Conservation (phyloP, 1,284 basidiomycete genomes). For the Moesziomyces sp. region DNA sequence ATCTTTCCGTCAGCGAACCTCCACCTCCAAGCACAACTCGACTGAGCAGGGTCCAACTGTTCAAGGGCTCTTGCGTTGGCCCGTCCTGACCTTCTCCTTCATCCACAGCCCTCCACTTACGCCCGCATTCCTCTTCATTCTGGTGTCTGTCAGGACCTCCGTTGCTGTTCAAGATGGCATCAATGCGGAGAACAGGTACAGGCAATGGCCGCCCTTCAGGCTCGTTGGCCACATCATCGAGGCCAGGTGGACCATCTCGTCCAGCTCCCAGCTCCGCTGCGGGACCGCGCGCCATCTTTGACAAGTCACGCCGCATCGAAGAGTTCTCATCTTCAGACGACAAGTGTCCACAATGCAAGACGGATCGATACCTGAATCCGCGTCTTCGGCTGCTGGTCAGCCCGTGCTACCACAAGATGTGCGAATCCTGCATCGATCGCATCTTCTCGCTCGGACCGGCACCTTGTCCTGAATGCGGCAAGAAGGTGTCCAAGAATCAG, state of each 20-base stretch:
- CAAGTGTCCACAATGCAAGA: constrained; percentile 96
- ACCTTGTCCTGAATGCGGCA: constrained; percentile 92
- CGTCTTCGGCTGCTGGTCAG: constrained; percentile 92
- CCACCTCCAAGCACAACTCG: too few relatives aligned
- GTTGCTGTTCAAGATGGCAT: constrained; percentile 11
- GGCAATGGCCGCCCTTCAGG: constrained; percentile 19
- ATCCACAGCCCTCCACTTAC: too few relatives aligned
- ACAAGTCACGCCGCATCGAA: constrained; percentile 56
- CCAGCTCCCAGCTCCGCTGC: constrained; percentile 17
- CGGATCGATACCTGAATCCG: constrained; percentile 93
- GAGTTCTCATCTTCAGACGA: constrained; percentile 71
- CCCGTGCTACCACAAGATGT: constrained; percentile 97
- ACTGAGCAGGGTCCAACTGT: constrained; percentile 9
- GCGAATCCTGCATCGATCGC: constrained; percentile 83
- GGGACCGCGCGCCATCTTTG: constrained; percentile 44
- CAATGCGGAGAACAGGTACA: constrained; percentile 28
- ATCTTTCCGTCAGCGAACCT: constrained; percentile 6
- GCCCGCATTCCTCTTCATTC: too few relatives aligned
- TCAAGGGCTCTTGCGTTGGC: too few relatives aligned
- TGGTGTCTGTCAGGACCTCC: background rate
- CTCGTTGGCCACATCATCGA: constrained; percentile 6
- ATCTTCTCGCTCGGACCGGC: constrained; percentile 95
- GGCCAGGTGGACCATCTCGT: constrained; percentile 40
- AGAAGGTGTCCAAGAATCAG: constrained; percentile 88
- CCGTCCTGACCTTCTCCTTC: background rate